These are phyloP conservation scores for Sporothrix luriei DNA, from an alignment of 2,329 filamentous ascomycete species.

Conservation along the genomic window DNA sequence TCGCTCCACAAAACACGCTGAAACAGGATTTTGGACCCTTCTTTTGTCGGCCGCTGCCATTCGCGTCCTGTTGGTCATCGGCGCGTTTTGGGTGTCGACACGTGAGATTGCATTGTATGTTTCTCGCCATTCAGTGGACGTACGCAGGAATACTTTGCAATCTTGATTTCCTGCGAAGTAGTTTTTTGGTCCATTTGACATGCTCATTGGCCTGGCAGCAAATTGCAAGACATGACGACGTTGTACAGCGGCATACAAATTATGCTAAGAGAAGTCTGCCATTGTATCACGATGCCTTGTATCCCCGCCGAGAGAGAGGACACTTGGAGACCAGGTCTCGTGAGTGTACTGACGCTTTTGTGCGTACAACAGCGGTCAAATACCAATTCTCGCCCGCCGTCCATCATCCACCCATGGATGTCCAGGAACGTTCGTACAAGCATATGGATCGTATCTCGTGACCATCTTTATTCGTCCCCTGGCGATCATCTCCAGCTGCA, in stretches of 20 bases:
- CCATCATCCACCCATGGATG: background rate
- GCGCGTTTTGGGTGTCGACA: background rate
- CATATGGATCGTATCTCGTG: slow-evolving; percentile 12
- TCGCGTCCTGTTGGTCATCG: no score
- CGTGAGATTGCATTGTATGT: background rate
- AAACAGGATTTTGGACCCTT: slow-evolving; percentile 22
- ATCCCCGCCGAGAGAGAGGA: background rate
- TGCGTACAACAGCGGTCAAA: background rate
- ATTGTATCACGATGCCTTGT: background rate
- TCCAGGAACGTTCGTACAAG: background rate
- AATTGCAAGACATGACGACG: background rate
- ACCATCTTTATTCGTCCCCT: background rate
- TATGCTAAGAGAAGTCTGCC: background rate
- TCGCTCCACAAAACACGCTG: slow-evolving; percentile 22
- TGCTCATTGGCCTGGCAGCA: slow-evolving; percentile 13
- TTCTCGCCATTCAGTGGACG: slow-evolving; percentile 16
- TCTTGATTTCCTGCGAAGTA: slow-evolving; percentile 2
- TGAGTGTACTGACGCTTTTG: background rate
- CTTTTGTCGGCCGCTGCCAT: background rate
- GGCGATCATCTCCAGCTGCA: slow-evolving; percentile 3
- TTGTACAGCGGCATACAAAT: background rate
- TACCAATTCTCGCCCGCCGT: background rate
- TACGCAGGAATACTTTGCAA: background rate
- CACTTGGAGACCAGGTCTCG: background rate
- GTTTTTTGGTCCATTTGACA: background rate